Base-by-base conservation (phyloP, 2,329 filamentous ascomycete genomes). In the Tolypocladium sp. region DNA sequence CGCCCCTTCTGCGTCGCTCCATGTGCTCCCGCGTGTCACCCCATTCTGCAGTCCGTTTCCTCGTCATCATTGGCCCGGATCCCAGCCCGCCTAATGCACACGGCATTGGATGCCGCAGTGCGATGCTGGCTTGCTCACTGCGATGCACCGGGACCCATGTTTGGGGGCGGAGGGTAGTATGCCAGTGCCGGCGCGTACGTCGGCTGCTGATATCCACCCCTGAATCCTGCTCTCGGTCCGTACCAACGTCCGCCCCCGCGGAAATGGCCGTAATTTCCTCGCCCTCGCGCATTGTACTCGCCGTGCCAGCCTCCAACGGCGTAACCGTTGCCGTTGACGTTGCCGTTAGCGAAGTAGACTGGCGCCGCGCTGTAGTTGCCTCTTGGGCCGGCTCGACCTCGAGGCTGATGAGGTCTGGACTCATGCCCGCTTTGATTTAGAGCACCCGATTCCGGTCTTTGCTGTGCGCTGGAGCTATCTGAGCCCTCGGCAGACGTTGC, bases 211-310 rank as follows among this genome's bases (percentile, higher is more conserved):
- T 51, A 46, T 12, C 54, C 38, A 6, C 58, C 55, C 41, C 22
- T 20, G 30, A 52, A 61, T 1, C 27, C 27, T 41, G 53, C 58
- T 17, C 55, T 37, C 4, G 52, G 25, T 44, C 44, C 55, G 17
- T 58, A 42, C 35, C 58, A 58, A 7, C 60, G 58, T 40, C 58
- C 61, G 13, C 44, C 41, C 1, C 58, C 61, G 1, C 62, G 56
- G 4, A 46, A 41, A 13, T 58, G 56, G 3, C 49, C 57, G 20
- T 58, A 27, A 9, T 59, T 61, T 3, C 63, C 62, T 27, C 68
- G 59, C 2, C 67, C 66, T 13, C 68, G 65, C 8, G 66, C 51
- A 8, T 42, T 37, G 12, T 60, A 58, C 15, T 58, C 55, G 17
- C 54, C 25, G 4, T 61, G 51, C 58, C 63, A 62, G 25, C 57